Evolutionary conservation across 2,329 filamentous ascomycete genomes (phyloP), one percentile per base, ranked within the genome.

Genomic region (Mariannaea elegans): DNA sequence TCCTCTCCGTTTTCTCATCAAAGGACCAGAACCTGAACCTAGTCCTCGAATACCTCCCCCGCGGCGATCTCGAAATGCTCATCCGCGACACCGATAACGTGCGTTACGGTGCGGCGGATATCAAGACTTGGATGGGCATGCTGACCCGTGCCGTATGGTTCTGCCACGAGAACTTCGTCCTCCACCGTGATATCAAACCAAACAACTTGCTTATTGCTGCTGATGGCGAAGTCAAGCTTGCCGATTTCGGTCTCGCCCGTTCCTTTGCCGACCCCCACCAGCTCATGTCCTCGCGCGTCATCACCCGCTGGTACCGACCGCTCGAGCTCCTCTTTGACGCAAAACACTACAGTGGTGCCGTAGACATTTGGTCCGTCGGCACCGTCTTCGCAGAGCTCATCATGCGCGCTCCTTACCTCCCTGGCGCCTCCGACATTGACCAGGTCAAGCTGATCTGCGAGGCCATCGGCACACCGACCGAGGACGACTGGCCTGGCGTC

Each of bases 111-210:
- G 87, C 88, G 10, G 91, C 92, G 16, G 95, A 99, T 76, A 93
- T 98, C 76, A 99, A 99, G 77, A 91, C 93, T 14, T 99, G 95
- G 95, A 97, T 97, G 90, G 92, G 91, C 64, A 98, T 98, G 95
- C 85, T 98, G n/a, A 87, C 86, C 24, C 89, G 94, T 39, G 95
- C 91, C 23, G 88, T 98, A 24, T 97, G 93, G 90, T 99, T 97
- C 82, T 98, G 95, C 77, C 95, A 99, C 77, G 92, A 94, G 74
- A 96, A 95, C 76, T 94, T 90, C 70, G 87, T 99, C 16, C 84
- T 99, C 27, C 95, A 99, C 78, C 92, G 95, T 69, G 95, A 99
- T 81, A 98, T 99, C 82, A 99, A 99, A 79, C 94, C 94, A 46
- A 98, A 98, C 85, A 99, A 99, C 80, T 81, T 98, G 77, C 84